These are phyloP conservation scores for Globisporangium acanthophoron DNA, from an alignment of 352 stramenopile species.

Conservation along the genomic window DNA sequence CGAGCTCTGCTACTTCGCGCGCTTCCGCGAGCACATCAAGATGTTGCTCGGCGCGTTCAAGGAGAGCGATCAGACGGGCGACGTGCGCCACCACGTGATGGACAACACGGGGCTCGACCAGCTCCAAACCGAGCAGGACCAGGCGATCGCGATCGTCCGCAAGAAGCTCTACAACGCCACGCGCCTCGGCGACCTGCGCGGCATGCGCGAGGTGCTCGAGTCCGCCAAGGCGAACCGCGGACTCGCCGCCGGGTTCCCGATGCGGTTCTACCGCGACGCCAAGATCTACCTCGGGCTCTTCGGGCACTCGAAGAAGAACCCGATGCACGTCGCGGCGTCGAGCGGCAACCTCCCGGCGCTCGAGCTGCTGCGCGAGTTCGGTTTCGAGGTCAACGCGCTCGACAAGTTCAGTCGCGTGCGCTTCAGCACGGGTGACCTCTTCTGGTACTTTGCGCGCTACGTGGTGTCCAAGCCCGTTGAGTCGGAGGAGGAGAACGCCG, in stretches of 20 bases:
- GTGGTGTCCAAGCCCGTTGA: conserved; percentile 50
- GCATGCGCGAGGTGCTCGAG: conserved; percentile 57
- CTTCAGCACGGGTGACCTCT: conserved; percentile 76
- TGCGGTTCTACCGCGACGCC: conserved; percentile 38
- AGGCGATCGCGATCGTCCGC: conserved; percentile 45
- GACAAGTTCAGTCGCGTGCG: conserved; percentile 80
- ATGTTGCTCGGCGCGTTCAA: conserved; percentile 80
- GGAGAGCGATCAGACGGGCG: conserved; percentile 69
- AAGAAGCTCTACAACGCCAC: conserved; percentile 74
- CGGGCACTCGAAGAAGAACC: conserved; percentile 69
- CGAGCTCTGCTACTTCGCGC: conserved; percentile 64
- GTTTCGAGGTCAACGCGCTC: conserved; percentile 57
- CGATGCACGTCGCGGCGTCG: conserved; percentile 69
- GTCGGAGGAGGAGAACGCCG: conserved; percentile 55
- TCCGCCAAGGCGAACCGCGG: conserved; percentile 29
- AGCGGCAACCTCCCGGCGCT: conserved; percentile 68
- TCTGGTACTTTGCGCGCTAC: conserved; percentile 74
- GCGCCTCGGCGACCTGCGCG: conserved; percentile 51
- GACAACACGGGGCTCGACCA: conserved; percentile 43
- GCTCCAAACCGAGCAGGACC: conserved; percentile 48
- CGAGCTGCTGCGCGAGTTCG: conserved; percentile 41
- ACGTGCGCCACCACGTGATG: conserved; percentile 64
- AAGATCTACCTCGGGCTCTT: conserved; percentile 56
- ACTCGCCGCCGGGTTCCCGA: conserved; percentile 37
- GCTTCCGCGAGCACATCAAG: conserved; percentile 80